phyloP scores from a whole-genome alignment of 257 asterid genomes.

The Ehretia macrophylla region DNA sequence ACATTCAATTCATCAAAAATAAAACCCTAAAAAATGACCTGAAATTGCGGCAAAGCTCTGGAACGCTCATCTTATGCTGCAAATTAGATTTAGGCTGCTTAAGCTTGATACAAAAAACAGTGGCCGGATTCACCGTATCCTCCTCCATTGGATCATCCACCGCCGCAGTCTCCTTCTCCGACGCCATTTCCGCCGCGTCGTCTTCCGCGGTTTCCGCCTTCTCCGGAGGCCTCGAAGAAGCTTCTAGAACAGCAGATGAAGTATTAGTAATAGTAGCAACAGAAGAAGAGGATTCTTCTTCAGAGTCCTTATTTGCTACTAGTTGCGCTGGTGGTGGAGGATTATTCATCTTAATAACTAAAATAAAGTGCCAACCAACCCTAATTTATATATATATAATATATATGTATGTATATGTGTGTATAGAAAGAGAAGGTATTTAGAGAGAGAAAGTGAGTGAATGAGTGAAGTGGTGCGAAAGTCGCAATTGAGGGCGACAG shows the following conservation, averaged over 20 bases:
- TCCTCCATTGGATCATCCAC: constrained; percentile 64
- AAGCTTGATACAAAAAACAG: constrained; percentile 72
- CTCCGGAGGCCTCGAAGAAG: constrained; percentile 34
- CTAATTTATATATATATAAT: constrained; percentile 34
- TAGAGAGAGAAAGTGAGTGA: constrained; percentile 22
- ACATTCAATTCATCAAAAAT: neutral
- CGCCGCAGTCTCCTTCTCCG: constrained; percentile 43
- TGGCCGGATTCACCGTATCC: constrained; percentile 53
- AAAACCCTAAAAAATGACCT: constrained; percentile 44
- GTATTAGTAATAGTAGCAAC: constrained; percentile 8
- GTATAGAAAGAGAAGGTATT: neutral
- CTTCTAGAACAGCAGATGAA: constrained; percentile 16
- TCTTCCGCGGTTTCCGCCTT: constrained; percentile 24
- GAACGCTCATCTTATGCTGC: constrained; percentile 92
- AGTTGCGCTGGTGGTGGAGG: constrained; percentile 22
- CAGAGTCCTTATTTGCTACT: constrained; percentile 14
- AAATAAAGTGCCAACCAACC: constrained; percentile 39
- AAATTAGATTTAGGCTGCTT: constrained; percentile 78
- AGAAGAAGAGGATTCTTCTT: constrained; percentile 42
- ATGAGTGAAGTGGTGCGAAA: constrained; percentile 49
- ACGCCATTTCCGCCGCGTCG: constrained; percentile 33
- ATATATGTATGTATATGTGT: neutral
- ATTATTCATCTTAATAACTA: constrained; percentile 48
- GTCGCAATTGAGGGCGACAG: constrained; percentile 98
- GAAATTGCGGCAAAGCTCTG: constrained; percentile 95